Evolutionary conservation across 148 eudicot genomes (phyloP).

Genomic region (Spergularia marina): DNA sequence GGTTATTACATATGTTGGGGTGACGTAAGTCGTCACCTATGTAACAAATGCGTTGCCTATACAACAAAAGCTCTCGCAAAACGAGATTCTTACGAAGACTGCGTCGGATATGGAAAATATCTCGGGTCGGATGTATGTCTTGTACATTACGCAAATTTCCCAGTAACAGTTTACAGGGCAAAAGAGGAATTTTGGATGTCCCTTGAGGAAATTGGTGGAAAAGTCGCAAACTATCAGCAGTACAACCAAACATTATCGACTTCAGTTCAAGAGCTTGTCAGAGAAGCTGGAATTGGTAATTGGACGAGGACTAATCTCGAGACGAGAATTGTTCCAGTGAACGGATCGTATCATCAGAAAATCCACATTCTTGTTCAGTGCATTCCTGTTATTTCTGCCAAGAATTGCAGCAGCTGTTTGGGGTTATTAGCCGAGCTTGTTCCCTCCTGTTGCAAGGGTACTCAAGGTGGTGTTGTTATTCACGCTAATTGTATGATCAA

Average conservation of each 20-base stretch:
- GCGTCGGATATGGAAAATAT: not conserved
- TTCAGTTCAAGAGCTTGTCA: slow-evolving; percentile 5
- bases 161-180: not conserved
- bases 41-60: slow-evolving; percentile 10
- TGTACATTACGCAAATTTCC: slow-evolving; percentile 21
- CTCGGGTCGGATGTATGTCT: not conserved
- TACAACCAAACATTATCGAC: slow-evolving; percentile 21
- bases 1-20: slow-evolving; percentile 25
- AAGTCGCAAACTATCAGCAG: not conserved
- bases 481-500: too few species aligned
- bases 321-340: too few species aligned
- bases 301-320: slow-evolving; percentile 20
- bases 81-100: not conserved
- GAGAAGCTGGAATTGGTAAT: slow-evolving; percentile 2
- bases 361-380: too few species aligned
- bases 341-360: too few species aligned
- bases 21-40: not conserved
- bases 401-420: too few species aligned
- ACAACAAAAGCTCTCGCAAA: not conserved
- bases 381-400: too few species aligned
- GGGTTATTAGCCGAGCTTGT: too few species aligned
- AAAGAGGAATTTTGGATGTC: not conserved
- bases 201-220: not conserved
- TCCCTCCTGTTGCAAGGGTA: too few species aligned
- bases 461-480: too few species aligned